Evolutionary conservation across 495 filamentous ascomycete species (phyloP).

Genomic region (Aspergillus hancockii): DNA sequence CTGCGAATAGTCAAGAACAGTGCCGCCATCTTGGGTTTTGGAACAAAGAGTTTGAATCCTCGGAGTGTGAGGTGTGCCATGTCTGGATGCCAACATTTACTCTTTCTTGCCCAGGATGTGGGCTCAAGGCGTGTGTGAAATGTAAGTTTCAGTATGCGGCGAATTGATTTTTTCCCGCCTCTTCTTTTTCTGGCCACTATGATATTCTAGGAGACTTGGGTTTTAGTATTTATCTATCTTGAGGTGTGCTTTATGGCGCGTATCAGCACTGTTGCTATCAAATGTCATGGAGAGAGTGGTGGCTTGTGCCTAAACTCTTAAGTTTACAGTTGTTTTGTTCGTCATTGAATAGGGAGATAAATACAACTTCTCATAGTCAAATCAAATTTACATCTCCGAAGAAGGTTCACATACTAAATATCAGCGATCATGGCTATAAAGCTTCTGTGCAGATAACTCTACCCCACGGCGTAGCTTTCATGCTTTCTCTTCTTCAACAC

Average conservation of each 20-base stretch:
- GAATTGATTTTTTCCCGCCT: not conserved
- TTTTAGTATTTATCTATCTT: not conserved
- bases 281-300: not conserved
- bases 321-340: not conserved
- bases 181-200: not conserved
- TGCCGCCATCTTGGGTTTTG: conserved; percentile 38
- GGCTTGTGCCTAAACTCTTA: not conserved
- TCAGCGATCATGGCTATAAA: too few relatives aligned
- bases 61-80: conserved; percentile 32
- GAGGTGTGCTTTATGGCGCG: not conserved
- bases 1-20: not conserved
- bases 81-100: conserved; percentile 35
- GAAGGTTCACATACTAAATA: too few relatives aligned
- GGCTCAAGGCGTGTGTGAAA: conserved; percentile 31
- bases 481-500: not conserved
- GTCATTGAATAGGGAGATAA: not conserved
- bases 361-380: not conserved
- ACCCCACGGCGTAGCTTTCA: not conserved
- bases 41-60: conserved; percentile 24
- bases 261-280: not conserved
- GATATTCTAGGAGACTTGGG: not conserved
- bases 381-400: not conserved
- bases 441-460: not conserved
- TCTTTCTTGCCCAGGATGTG: conserved; percentile 35
- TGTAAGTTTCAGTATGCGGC: conserved; percentile 34